Evolutionary conservation across 495 filamentous ascomycete species (phyloP), one percentile per base, ranked within the genome.

Genomic region (Cryomyces antarcticus): DNA sequence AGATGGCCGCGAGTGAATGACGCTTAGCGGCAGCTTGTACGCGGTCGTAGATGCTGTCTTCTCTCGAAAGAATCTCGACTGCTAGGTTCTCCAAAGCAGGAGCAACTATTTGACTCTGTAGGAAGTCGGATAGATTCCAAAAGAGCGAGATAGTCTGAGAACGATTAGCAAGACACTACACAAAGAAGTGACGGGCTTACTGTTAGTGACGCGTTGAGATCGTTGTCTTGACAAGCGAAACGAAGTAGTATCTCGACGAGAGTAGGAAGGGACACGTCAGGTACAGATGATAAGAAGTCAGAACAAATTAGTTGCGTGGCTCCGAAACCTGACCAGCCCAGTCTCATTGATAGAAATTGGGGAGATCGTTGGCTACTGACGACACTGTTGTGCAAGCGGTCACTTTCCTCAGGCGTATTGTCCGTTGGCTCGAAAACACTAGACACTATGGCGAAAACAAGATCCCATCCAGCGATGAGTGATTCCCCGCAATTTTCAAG

Each of bases 131-230:
- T 9, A 93, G 71, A 47, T 84, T 85, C 80, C 85, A 93, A 44
- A 28, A 48, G 11, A 30, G 31, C 24, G 10, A 35, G 28, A 43
- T 37, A 1, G 41, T 43, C 41, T 43, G 41, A 12, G 17, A 24
- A 24, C 17, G 1, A 24, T 24, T 24, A 24, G 17, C 17, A 24
- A 24, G 17, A 1, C 2, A 24, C 17, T 24, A 24, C 17, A 24
- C 17, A 2, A 2, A 24, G 17, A 24, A 24, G 17, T 1, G 17
- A 24, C 17, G 17, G 0, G 52, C 70, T 57, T 62, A 79, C 78
- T 11, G 92, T 95, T 11, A 97, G 64, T 0, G 87, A 92, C 44
- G 95, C 92, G 50, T 97, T 97, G 42, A 97, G 72, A 58, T 96
- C 89, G 49, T 93, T 80, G 33, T 75, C 68, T 55, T 96, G 88